phyloP scores from a whole-genome alignment of 306 rosid species.

The Begonia masoniana region DNA sequence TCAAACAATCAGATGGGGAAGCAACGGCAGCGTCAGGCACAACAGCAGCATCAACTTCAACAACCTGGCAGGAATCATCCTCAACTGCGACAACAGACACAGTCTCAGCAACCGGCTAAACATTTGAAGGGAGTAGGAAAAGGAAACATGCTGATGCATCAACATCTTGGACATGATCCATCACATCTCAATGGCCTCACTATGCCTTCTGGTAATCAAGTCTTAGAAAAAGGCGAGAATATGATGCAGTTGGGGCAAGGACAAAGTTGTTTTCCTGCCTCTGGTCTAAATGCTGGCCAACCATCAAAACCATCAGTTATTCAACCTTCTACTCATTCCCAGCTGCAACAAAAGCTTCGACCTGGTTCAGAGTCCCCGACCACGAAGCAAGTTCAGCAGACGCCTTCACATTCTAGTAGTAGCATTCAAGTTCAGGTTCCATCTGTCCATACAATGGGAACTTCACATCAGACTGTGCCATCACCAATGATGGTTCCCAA shows the following conservation, averaged over 20 bases:
- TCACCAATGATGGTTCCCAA: conserved; percentile 25
- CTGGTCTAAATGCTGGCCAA: conserved; percentile 52
- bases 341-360: conserved; percentile 55
- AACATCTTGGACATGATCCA: conserved; percentile 53
- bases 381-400: conserved; percentile 50
- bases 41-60: conserved; percentile 53
- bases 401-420: conserved; percentile 50
- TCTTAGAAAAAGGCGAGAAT: conserved; percentile 80
- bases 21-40: conserved; percentile 63
- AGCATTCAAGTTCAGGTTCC: conserved; percentile 34
- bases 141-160: conserved; percentile 52
- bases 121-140: conserved; percentile 72
- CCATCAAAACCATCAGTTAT: conserved; percentile 48
- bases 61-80: conserved; percentile 90
- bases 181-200: conserved; percentile 61
- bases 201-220: conserved; percentile 59
- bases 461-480: conserved; percentile 38
- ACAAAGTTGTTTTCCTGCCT: conserved; percentile 55
- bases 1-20: conserved; percentile 57
- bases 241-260: conserved; percentile 65
- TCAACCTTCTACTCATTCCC: conserved; percentile 56
- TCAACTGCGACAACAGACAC: conserved; percentile 57
- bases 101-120: conserved; percentile 77
- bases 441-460: conserved; percentile 35
- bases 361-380: conserved; percentile 39